Evolutionary conservation across 2,329 filamentous ascomycete species (phyloP).

Genomic region (Hymenoscyphus occultus): DNA sequence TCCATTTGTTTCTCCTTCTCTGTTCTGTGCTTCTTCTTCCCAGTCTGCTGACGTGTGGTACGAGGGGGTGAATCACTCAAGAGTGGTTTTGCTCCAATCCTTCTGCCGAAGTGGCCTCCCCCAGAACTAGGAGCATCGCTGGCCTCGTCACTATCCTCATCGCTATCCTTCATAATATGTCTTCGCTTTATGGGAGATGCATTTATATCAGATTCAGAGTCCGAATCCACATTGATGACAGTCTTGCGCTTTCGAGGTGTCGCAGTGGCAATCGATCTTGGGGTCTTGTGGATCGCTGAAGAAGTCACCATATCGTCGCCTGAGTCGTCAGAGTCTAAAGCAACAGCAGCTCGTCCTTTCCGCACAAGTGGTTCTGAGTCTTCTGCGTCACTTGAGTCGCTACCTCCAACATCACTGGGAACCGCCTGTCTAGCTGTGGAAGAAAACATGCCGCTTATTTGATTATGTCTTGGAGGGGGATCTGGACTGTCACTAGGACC

Average conservation of each 20-base stretch:
- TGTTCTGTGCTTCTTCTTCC: conserved; percentile 34
- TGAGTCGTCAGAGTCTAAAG: neutral
- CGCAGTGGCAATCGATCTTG: neutral
- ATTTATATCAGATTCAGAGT: conserved; percentile 10
- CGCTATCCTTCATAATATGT: conserved; percentile 4
- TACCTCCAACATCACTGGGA: neutral
- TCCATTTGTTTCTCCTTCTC: conserved; percentile 43
- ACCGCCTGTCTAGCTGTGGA: conserved; percentile 4
- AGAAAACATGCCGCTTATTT: conserved; percentile 5
- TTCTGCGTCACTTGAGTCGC: neutral
- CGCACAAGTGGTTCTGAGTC: neutral
- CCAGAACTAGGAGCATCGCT: neutral
- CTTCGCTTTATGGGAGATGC: conserved; percentile 9
- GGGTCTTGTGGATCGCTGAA: conserved; percentile 11
- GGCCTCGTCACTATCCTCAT: neutral
- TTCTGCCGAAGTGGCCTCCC: neutral
- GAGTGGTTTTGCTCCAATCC: neutral
- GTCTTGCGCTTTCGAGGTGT: conserved; percentile 14
- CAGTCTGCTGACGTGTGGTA: conserved; percentile 25
- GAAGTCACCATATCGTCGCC: conserved; percentile 20
- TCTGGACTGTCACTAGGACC: neutral
- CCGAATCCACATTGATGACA: conserved; percentile 4
- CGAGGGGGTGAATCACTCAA: neutral
- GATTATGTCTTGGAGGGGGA: neutral
- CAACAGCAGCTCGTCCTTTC: neutral